Evolutionary conservation across 345 rosid species (phyloP).

Genomic region (Eucalyptus cloeziana): DNA sequence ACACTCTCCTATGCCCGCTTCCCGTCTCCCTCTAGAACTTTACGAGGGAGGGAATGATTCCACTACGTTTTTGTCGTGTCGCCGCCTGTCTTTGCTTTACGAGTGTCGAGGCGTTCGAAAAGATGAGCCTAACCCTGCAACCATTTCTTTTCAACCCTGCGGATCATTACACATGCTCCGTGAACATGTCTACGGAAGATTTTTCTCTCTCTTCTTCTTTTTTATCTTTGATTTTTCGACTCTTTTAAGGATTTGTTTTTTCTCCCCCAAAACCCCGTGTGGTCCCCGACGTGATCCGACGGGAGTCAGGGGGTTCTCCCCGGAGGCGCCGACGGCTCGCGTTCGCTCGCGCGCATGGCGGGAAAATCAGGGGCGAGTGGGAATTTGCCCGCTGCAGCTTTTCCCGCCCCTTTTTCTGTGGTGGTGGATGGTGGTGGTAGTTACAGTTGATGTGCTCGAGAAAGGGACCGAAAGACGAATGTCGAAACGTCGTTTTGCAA

Average conservation of each 20-base stretch:
- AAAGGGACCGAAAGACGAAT: background rate
- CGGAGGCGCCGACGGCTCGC: background rate
- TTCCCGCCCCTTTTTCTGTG: background rate
- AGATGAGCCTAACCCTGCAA: background rate
- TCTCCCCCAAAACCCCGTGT: background rate
- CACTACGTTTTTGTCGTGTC: background rate
- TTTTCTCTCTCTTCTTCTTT: background rate
- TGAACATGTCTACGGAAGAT: background rate
- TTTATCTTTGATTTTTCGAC: background rate
- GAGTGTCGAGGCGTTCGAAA: background rate
- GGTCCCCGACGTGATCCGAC: background rate
- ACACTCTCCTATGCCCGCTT: background rate
- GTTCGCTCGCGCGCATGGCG: background rate
- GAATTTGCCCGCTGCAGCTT: background rate
- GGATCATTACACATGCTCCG: background rate
- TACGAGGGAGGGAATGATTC: background rate
- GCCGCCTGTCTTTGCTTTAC: background rate
- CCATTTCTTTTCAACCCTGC: background rate
- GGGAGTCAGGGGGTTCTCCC: background rate
- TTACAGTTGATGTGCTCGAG: background rate
- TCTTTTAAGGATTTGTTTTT: background rate
- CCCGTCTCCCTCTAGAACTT: background rate
- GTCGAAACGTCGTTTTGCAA: background rate
- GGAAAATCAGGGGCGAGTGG: background rate
- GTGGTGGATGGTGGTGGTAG: background rate